Evolutionary conservation across 306 rosid genomes (phyloP).

Genomic region (peach (Prunus persica)): DNA sequence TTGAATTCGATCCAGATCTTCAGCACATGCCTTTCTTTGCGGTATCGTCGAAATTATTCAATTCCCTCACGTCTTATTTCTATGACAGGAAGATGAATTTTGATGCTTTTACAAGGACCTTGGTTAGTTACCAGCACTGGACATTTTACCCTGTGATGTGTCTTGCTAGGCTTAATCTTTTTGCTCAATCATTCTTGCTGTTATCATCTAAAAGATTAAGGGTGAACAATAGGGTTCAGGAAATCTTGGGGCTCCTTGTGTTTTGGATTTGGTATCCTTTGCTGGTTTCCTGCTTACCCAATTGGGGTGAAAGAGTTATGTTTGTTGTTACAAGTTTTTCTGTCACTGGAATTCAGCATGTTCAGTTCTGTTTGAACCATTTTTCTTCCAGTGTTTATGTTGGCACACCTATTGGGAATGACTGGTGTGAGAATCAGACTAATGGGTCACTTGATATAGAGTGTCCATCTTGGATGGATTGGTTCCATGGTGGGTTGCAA

Average conservation of each 20-base stretch:
- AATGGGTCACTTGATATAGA: constrained; percentile 45
- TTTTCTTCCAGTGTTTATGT: constrained; percentile 61
- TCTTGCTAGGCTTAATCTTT: constrained; percentile 59
- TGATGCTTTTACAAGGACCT: constrained; percentile 45
- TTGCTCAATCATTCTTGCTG: constrained; percentile 50
- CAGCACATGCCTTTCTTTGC: constrained; percentile 69
- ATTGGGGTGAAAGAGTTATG: constrained; percentile 49
- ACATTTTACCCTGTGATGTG: constrained; percentile 75
- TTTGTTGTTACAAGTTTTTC: constrained; percentile 53
- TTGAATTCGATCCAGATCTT: constrained; percentile 73
- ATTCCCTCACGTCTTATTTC: constrained; percentile 47
- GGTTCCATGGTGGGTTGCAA: constrained; percentile 87
- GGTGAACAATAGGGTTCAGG: constrained; percentile 38
- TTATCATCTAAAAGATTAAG: constrained; percentile 41
- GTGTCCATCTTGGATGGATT: constrained; percentile 78
- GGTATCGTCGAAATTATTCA: constrained; percentile 51
- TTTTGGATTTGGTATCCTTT: constrained; percentile 80
- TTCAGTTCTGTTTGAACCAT: constrained; percentile 78
- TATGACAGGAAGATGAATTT: constrained; percentile 52
- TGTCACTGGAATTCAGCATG: constrained; percentile 65
- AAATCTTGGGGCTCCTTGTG: constrained; percentile 55
- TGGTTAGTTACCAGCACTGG: constrained; percentile 80
- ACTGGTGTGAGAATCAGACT: constrained; percentile 73
- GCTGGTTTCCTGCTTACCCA: constrained; percentile 56
- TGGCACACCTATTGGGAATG: constrained; percentile 53